These are phyloP conservation scores for Trametes cinnabarina DNA, from an alignment of 768 basidiomycete genomes.

Conservation along the genomic window DNA sequence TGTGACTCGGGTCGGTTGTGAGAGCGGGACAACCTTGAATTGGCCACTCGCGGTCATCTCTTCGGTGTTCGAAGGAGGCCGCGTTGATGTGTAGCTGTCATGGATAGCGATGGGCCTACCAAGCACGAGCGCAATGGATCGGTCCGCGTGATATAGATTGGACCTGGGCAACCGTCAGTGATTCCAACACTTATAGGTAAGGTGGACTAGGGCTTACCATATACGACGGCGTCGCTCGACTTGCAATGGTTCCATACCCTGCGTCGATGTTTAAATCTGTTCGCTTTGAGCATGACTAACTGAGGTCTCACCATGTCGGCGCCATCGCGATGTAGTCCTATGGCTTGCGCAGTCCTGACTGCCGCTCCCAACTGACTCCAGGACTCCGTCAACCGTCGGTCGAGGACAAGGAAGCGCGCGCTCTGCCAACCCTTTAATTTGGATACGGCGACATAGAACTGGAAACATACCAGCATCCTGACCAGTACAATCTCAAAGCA, in stretches of 20 bases:
- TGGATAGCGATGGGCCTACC: conserved; percentile 89
- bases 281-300: no score
- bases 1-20: conserved; percentile 78
- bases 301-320: conserved; percentile 65
- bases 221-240: conserved; percentile 89
- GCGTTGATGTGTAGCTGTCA: conserved; percentile 84
- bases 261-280: conserved; percentile 9
- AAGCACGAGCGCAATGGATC: conserved; percentile 87
- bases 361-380: conserved; percentile 96
- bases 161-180: conserved; percentile 48
- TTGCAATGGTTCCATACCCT: conserved; percentile 72
- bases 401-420: conserved; percentile 68
- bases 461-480: conserved; percentile 61
- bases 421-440: conserved; percentile 38
- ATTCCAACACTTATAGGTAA: background rate
- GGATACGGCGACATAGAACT: background rate
- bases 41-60: conserved; percentile 47
- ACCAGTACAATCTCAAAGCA: conserved; percentile 90
- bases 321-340: conserved; percentile 90
- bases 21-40: conserved; percentile 52
- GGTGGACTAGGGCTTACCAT: conserved; percentile 55
- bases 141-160: conserved; percentile 90
- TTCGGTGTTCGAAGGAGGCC: conserved; percentile 69
- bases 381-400: conserved; percentile 88
- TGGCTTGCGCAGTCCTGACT: conserved; percentile 88